Base-by-base conservation (phyloP, 148 eudicot genomes). In the Selenicereus undatus region DNA sequence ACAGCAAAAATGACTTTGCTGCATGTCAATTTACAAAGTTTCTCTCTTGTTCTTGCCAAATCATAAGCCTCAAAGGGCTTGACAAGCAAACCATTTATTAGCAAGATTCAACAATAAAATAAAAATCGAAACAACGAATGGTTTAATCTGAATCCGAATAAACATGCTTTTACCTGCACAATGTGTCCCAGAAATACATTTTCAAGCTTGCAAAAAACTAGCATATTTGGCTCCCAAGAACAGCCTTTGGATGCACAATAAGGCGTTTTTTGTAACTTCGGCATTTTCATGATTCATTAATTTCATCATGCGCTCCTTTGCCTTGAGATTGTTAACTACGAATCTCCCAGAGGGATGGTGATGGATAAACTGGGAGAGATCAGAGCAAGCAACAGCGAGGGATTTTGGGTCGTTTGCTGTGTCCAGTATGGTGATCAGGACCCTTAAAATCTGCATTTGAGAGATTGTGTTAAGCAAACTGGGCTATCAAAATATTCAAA, bases 211-310 rank as follows among this genome's bases (percentile, higher is more conserved):
- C 89, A 97, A 90, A 86, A 94, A 97, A 89, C 99, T 92, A 32
- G 99, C 97, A 79, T 97, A 97, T 81, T 94, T 97, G 92, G 99
- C 97, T 73, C 99, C 99, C 71, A 97, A 90, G 86, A 94, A 94
- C 72, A 97, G 99, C 97, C 99, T 94, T 81, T 97, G 98, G 84
- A 91, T 90, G 90, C 99, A 97, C 48, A 97, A 93, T 71, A 97
- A 75, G 24, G 99, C 95, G 64, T 92, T 94, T 85, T 94, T 97
- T 10, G 98, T 97, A 36, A 97, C 99, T 90, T 97, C 99, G 0
- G 93, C 83, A 43, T 91, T 92, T 85, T 92, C 98, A 72, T 97
- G 97, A 87, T 90, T 90, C 99, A 97, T 90, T 82, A 97, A 70
- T 78, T 92, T 94, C 99, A 94, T 97, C 80, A 97, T 95, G 36